Evolutionary conservation across 805 yeast genomes (phyloP), one percentile per base, ranked within the genome.

Genomic region (Yarrowia sp.): DNA sequence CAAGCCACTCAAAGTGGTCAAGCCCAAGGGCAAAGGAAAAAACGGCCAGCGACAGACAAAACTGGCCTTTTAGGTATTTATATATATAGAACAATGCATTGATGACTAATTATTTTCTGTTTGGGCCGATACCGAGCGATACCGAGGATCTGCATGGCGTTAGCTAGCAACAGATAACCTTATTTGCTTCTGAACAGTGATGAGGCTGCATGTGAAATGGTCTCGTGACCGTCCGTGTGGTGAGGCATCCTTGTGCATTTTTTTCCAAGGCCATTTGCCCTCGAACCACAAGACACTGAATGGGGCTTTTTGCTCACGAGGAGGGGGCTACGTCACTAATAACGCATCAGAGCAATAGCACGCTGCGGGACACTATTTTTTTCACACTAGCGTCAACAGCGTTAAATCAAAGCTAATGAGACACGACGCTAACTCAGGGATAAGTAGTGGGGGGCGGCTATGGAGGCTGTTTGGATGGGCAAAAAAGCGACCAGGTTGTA

Each of bases 1-100:
- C 39, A 55, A 28, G 33, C 61, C 39, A 4, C n/a, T 55, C 4
- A 55, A 55, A 38, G 61, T 55, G 15, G 61, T 55, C 11, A 55
- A 55, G 17, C 61, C 61, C 28, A 55, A 55, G 31, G 61, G 61
- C 1, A 55, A 55, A 14, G 38, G 47, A 3, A 48, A 48, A 10
- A 42, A 42, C n/a, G 45, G 45, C 3, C 38, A 41, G 35, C 28
- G 47, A n/a, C 61, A 55, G 38, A 31, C 61, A 7, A 28, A 43
- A 13, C 13, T 55, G 36, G 61, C 61, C 7, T 55, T 55, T 33
- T 55, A 55, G 36, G 15, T 53, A 53, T 53, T 53, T 53, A 53
- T 38, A 39, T 5, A 22, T 22, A 22, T 22, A 22, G 28, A 22
- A 22, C 3, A 22, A 22, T 22, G 28, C 28, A 22, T 22, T 5